Evolutionary conservation across 257 asterid species (phyloP), one percentile per base, ranked within the genome.

Genomic region (Scutellaria barbata): DNA sequence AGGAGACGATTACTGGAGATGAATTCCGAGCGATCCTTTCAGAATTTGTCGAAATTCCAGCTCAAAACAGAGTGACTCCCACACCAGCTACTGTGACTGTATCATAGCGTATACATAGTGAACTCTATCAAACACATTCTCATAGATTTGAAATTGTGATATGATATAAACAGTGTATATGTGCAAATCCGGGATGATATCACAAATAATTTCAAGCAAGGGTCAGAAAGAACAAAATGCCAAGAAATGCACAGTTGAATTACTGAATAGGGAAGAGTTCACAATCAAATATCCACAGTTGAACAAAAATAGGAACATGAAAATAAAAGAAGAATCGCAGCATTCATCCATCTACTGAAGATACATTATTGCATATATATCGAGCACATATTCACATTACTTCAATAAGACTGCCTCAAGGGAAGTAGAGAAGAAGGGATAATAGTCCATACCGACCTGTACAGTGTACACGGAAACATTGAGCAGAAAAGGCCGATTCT

Each of bases 11-110:
- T 80, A 68, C 82, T 0, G 99, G 99, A 59, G 99, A 95, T 54
- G 99, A 95, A 68, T 92, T 89, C 86, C 86, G 98, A 10, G 95
- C 97, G 7, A 88, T 89, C 59, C 96, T 94, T 8, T 85, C 96
- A 0, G 96, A 89, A 45, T 95, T 89, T 16, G 87, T 75, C 3
- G 96, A 92, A 74, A 92, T 94, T 58, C 99, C 98, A 17, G 82
- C 60, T 18, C 96, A 94, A 79, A 94, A 89, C 73, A 75, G 86
- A 5, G 93, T 85, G 41, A 17, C 84, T 69, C 72, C 98, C 2
- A 59, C 86, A 43, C 88, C 88, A 43, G 45, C 93, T 30, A 69
- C 96, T 4, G 88, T 86, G 30, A 35, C 88, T 74, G 96, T 84
- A 79, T 85, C 77, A 85, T 79, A 69, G 46, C 63, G 25, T 63